phyloP scores from a whole-genome alignment of 345 rosid species.

The Lenwebbia sp. region DNA sequence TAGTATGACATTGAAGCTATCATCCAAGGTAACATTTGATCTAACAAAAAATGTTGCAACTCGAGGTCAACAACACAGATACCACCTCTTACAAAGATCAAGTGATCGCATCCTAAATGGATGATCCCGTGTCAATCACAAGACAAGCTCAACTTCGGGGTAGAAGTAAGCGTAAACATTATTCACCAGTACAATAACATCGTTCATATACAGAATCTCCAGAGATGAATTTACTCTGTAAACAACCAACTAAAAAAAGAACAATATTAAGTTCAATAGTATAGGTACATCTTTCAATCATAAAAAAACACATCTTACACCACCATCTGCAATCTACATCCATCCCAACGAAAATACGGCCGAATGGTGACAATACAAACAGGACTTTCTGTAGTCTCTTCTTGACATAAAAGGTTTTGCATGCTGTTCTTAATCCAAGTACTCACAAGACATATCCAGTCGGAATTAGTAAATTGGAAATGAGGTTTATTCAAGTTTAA shows the following conservation, averaged over 20 bases:
- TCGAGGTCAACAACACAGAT: neutral
- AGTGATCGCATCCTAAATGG: neutral
- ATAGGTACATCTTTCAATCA: neutral
- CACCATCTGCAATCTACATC: neutral
- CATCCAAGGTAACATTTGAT: neutral
- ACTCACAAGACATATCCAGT: neutral
- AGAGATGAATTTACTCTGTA: neutral
- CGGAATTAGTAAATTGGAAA: neutral
- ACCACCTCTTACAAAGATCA: neutral
- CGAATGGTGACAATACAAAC: neutral
- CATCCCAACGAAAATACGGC: neutral
- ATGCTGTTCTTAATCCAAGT: neutral
- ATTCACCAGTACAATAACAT: neutral
- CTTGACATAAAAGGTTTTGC: neutral
- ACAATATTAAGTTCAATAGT: neutral
- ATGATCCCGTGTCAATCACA: neutral
- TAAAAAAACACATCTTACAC: neutral
- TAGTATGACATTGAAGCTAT: neutral
- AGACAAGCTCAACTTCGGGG: neutral
- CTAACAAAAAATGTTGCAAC: neutral
- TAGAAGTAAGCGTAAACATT: neutral
- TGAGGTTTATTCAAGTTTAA: neutral
- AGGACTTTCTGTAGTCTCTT: neutral
- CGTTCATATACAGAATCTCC: neutral
- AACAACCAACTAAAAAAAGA: neutral